These are phyloP conservation scores for Penicillium thymicola DNA, from an alignment of 2,329 filamentous ascomycete genomes.

Conservation along the genomic window DNA sequence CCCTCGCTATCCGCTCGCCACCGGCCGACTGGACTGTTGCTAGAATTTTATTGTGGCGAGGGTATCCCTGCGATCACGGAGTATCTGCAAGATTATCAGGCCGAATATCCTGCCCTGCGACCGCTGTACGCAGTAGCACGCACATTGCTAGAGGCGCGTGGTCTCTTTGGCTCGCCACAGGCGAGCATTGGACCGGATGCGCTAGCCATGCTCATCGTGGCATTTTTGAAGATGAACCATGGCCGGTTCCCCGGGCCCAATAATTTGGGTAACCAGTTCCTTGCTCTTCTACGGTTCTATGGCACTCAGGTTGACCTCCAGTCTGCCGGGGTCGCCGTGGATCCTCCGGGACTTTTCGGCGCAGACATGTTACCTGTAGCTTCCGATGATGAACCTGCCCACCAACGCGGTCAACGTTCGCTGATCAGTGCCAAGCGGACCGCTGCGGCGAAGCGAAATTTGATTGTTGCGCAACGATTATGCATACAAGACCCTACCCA, in stretches of 20 bases:
- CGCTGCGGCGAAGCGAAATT: slow-evolving; percentile 33
- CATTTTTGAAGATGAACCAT: slow-evolving; percentile 48
- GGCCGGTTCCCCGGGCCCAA: slow-evolving; percentile 28
- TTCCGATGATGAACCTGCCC: slow-evolving; percentile 18
- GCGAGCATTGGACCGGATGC: slow-evolving; percentile 55
- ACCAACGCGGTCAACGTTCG: slow-evolving; percentile 39
- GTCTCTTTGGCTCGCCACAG: slow-evolving; percentile 46
- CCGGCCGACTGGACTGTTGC: slow-evolving; percentile 45
- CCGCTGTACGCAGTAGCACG: slow-evolving; percentile 51
- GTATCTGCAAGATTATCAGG: slow-evolving; percentile 47
- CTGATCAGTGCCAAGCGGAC: slow-evolving; percentile 35
- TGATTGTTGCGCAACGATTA: slow-evolving; percentile 39
- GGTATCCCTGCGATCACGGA: slow-evolving; percentile 39
- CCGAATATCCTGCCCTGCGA: slow-evolving; percentile 49
- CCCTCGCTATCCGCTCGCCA: slow-evolving; percentile 43
- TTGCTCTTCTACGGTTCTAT: slow-evolving; percentile 52
- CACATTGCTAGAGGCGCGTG: slow-evolving; percentile 50
- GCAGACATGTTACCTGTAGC: slow-evolving; percentile 13
- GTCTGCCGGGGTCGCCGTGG: slow-evolving; percentile 49
- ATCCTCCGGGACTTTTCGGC: slow-evolving; percentile 46
- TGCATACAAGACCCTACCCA: slow-evolving; percentile 60
- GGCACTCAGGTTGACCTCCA: slow-evolving; percentile 43
- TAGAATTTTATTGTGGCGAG: slow-evolving; percentile 52
- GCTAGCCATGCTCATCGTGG: slow-evolving; percentile 57
- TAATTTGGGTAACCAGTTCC: slow-evolving; percentile 44